Conservation (phyloP, 2,329 filamentous ascomycete genomes). For the Penicillium decumbens region DNA sequence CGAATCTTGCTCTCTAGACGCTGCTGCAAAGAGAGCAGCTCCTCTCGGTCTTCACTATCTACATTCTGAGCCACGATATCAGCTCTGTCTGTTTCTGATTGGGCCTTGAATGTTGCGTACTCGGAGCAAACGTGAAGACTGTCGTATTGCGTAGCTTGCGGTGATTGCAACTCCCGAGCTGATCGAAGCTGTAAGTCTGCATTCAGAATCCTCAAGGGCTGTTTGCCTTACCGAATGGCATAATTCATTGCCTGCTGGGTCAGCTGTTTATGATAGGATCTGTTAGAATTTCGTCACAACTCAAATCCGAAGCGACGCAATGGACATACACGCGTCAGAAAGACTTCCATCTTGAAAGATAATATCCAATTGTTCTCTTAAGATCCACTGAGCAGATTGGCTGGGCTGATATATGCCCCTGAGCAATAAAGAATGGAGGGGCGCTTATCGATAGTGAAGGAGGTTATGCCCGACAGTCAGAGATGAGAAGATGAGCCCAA, state of each 20-base stretch:
- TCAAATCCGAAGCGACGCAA: neutral
- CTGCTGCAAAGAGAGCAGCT: slow-evolving; percentile 67
- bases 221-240: slow-evolving; percentile 60
- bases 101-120: slow-evolving; percentile 29
- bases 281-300: neutral
- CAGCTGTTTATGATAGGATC: slow-evolving; percentile 42
- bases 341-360: slow-evolving; percentile 61
- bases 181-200: slow-evolving; percentile 7
- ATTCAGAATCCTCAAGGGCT: slow-evolving; percentile 14
- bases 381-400: neutral
- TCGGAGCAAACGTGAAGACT: slow-evolving; percentile 73
- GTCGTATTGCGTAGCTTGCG: slow-evolving; percentile 75
- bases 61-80: slow-evolving; percentile 51
- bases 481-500: neutral
- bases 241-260: slow-evolving; percentile 84
- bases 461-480: slow-evolving; percentile 11
- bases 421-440: slow-evolving; percentile 11
- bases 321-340: slow-evolving; percentile 54
- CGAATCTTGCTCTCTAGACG: slow-evolving; percentile 81
- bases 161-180: slow-evolving; percentile 79
- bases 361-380: neutral
- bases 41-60: slow-evolving; percentile 65
- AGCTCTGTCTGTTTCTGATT: slow-evolving; percentile 3
- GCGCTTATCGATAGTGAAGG: slow-evolving; percentile 18
- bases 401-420: slow-evolving; percentile 3